Conservation (phyloP, 2,329 filamentous ascomycete species). For the Calonectria pseudoturangicola region DNA sequence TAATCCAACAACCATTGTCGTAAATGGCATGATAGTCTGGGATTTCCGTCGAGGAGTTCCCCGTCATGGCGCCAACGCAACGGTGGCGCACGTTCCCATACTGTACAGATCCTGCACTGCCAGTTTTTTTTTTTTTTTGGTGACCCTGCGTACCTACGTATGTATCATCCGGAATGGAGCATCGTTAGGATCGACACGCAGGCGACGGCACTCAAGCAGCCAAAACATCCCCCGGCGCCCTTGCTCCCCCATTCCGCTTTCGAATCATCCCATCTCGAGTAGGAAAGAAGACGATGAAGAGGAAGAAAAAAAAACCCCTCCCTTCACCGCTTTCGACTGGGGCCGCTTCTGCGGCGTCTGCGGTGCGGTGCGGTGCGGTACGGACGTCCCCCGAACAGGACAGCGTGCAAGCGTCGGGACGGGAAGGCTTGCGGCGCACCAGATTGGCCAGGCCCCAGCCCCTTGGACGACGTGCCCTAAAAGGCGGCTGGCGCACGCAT, state of each 20-base stretch:
- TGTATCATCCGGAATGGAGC: constrained; percentile 3
- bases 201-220: constrained; percentile 20
- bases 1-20: constrained; percentile 20
- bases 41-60: constrained; percentile 35
- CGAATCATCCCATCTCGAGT: constrained; percentile 29
- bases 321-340: constrained; percentile 29
- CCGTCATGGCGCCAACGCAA: constrained; percentile 26
- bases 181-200: constrained; percentile 25
- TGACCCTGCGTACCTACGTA: constrained; percentile 1
- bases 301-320: background rate
- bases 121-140: background rate
- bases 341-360: constrained; percentile 6
- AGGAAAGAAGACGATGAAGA: background rate
- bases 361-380: constrained; percentile 36
- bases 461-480: constrained; percentile 18
- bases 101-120: constrained; percentile 27
- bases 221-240: background rate
- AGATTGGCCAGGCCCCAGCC: constrained; percentile 38
- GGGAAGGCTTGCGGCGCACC: constrained; percentile 36
- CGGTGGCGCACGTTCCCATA: constrained; percentile 3
- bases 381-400: constrained; percentile 25
- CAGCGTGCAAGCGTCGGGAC: constrained; percentile 34
- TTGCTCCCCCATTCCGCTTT: background rate
- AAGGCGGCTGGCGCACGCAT: constrained; percentile 25
- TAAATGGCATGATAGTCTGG: constrained; percentile 34